Evolutionary conservation across 768 basidiomycete species (phyloP).

Genomic region (Boletus tomentosulus): DNA sequence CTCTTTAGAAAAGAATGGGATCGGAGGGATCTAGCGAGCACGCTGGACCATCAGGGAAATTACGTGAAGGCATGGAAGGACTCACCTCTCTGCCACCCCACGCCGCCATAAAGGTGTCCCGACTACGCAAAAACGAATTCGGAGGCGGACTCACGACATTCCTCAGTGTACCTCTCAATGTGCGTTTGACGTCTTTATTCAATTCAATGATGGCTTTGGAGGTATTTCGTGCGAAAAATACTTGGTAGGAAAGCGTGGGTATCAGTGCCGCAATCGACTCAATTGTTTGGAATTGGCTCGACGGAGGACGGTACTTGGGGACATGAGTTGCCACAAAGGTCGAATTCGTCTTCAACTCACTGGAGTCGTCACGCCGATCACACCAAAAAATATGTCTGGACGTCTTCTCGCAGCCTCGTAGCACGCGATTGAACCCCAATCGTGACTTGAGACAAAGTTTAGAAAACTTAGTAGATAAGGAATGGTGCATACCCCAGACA

Average conservation of each 20-base stretch:
- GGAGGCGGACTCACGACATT: conserved; percentile 55
- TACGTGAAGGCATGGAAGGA: background rate
- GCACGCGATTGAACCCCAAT: conserved; percentile 69
- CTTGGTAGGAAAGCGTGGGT: conserved; percentile 58
- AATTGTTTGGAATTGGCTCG: conserved; percentile 45
- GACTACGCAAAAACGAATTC: conserved; percentile 45
- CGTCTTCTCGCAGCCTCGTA: conserved; percentile 65
- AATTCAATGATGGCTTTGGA: conserved; percentile 50
- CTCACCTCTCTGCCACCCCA: conserved; percentile 38
- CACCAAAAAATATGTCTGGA: conserved; percentile 58
- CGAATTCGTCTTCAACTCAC: conserved; percentile 34
- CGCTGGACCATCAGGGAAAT: background rate
- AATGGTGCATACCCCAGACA: conserved; percentile 54
- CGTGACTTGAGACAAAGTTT: conserved; percentile 46
- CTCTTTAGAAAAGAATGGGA: conserved; percentile 53
- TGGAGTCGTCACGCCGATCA: conserved; percentile 58
- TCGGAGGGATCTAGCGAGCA: conserved; percentile 50
- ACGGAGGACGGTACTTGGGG: conserved; percentile 55
- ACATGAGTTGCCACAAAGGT: background rate
- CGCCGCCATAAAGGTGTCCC: conserved; percentile 47
- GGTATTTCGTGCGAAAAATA: conserved; percentile 54
- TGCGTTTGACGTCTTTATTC: conserved; percentile 50
- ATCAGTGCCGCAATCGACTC: conserved; percentile 37
- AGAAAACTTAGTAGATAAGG: background rate
- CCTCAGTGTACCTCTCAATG: conserved; percentile 53